A percentile compares a stretch with the other conserved stretches of the same genome.
Conservation (phyloP, 2,329 filamentous ascomycete genomes). For the Tolypocladium sp. region DNA sequence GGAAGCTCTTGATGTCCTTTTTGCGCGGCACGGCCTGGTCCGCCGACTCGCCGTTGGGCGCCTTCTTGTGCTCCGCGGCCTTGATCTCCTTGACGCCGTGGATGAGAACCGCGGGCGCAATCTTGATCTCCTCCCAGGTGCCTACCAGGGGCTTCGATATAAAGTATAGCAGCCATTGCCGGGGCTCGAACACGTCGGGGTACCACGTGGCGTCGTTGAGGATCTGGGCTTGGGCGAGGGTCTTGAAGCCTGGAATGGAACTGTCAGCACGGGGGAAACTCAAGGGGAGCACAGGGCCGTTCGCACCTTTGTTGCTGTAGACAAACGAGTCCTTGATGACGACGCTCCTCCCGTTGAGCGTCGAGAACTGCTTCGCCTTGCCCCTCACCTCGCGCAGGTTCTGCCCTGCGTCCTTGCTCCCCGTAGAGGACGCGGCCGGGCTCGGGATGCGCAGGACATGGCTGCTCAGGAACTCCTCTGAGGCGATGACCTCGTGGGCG, state of each 20-base stretch:
- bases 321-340: conserved; percentile 89
- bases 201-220: conserved; percentile 81
- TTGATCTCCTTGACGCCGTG: conserved; percentile 30
- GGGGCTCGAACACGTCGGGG: conserved; percentile 76
- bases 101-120: conserved; percentile 55
- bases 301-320: conserved; percentile 87
- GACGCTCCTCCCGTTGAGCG: conserved; percentile 84
- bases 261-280: not conserved
- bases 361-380: conserved; percentile 91
- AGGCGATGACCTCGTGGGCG: conserved; percentile 72
- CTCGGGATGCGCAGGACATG: conserved; percentile 84
- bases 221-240: conserved; percentile 79
- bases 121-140: conserved; percentile 65
- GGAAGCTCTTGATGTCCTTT: conserved; percentile 86
- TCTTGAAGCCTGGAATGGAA: conserved; percentile 70
- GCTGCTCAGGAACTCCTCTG: conserved; percentile 92
- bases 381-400: conserved; percentile 78
- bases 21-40: conserved; percentile 47
- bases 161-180: conserved; percentile 95
- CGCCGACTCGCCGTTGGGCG: conserved; percentile 26
- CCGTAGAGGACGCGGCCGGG: conserved; percentile 34
- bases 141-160: conserved; percentile 86
- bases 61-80: conserved; percentile 26
- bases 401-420: conserved; percentile 45
- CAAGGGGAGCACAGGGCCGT: too few relatives aligned